Evolutionary conservation across 2,329 filamentous ascomycete species (phyloP), one percentile per base, ranked within the genome.

Genomic region (Neofusicoccum umdonicola): DNA sequence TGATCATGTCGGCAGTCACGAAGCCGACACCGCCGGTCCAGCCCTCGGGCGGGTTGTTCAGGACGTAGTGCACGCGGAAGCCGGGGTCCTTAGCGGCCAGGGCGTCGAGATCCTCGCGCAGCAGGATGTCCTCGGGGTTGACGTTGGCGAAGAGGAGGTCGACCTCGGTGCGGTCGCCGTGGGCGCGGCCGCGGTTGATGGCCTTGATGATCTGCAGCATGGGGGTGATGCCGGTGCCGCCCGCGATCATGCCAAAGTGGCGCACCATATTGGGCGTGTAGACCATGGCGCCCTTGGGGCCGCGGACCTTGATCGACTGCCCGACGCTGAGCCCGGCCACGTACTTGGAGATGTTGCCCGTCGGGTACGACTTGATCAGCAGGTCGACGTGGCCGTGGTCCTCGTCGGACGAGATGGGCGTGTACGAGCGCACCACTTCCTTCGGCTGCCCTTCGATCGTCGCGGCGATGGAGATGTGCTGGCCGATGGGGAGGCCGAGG

Each of bases 91-190:
- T 86, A 68, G 85, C 85, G 50, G 86, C 87, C 65, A 98, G 83
- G 67, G 87, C 79, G 73, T 98, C 94, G 68, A 99, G 85, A 74
- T 98, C 93, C 74, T 98, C 92, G 82, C 89, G 91, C 74, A 99
- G 85, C 71, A 99, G 84, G 68, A 99, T 98, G 75, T 99, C 95
- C 76, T 96, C 90, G 65, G 85, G 82, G 72, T 95, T 93, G 66
- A 99, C 95, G 77, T 99, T 99, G 78, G 95, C 95, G 74, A 98
- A 99, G 79, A 99, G 93, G 68, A 99, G 83, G 76, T 97, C 93
- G 62, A 98, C 88, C 83, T 97, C 84, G 67, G 95, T 99, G 76
- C 82, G 88, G 81, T 97, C 93, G 71, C 81, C 82, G 66, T 79
- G 79, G 62, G 81, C 80, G 67, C 92, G 88, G 73, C 92, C 92